Evolutionary conservation across 805 yeast species (phyloP), one percentile per base, ranked within the genome.

Genomic region (Teunomyces gatunensis): DNA sequence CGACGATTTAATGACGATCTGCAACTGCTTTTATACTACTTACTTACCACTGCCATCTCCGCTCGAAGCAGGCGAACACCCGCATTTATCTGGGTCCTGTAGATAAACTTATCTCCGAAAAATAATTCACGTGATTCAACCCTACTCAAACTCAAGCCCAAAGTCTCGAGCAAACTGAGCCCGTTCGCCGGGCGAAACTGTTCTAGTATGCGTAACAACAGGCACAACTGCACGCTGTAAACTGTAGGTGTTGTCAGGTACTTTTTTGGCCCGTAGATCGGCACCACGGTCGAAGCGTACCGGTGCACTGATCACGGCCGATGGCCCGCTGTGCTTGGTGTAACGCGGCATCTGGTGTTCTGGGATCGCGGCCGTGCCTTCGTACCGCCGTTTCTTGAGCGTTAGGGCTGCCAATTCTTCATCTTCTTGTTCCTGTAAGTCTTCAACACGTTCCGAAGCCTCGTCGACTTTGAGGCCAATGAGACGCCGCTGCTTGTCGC

Each of bases 401-500:
- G 50, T 52, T 40, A 64, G 54, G 41, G 52, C 57, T 1, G 57
- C 56, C 13, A 47, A 51, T n/a, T 54, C 56, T 7, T 44, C 48
- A 10, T 50, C 56, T 12, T 45, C 54, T n/a, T 27, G 25, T 23
- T 37, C 40, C 13, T 29, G 28, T 11, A 21, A n/a, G 17, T 39
- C 37, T 21, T 32, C 40, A 10, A 33, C 23, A 12, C 17, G 20
- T 18, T 10, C 30, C 12, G 18, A 9, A 6, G n/a, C 25, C 15
- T 30, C 25, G 3, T 34, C 21, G 4, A 45, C 46, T 37, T 53
- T 49, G 25, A 79, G 64, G 1, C 83, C 83, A 33, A 79, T 61
- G 12, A 79, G 58, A 34, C 62, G 59, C 41, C 83, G 60, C 57
- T 79, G 84, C 20, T 63, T 65, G 41, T 64, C 67, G 7, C 66